Evolutionary conservation across 2,329 filamentous ascomycete species (phyloP), one percentile per base, ranked within the genome.

Genomic region (Pseudogymnoascus sp.): DNA sequence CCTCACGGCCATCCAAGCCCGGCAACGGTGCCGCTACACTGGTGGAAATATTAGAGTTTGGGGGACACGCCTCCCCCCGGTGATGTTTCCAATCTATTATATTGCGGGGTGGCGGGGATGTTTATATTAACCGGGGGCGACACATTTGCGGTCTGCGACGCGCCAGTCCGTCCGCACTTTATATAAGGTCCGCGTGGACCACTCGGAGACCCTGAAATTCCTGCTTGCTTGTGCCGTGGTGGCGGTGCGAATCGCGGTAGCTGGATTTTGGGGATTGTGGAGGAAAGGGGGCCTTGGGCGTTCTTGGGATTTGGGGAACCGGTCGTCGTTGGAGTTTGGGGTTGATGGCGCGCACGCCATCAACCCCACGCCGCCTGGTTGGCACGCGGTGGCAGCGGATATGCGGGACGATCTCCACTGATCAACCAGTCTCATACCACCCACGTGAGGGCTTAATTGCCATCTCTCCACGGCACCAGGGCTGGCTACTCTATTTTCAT

Each of bases 81-180:
- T 13, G 47, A 19, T 53, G 47, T 53, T 53, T 53, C 47, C 47
- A 53, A 53, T 53, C 47, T 53, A 53, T 53, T 53, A 53, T 53
- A 53, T 53, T 53, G 47, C 47, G 47, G 47, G 47, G 47, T 31
- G 47, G 47, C 47, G n/a, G 14, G 47, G 47, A 33, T 53, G 26
- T 6, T 6, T 7, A 13, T 1, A 53, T 53, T 53, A 53, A 53
- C 47, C 47, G 47, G 47, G n/a, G 1, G 47, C 47, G 26, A 53
- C 47, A 53, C 14, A 53, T 31, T 53, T 53, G 47, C 24, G 24
- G 24, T 8, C 26, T 53, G 26, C n/a, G 26, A 53, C 47, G 1
- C 24, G 47, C 47, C 47, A 53, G 47, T 33, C 47, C 47, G 47
- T 53, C 47, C 47, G 47, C 47, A 53, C 47, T 53, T 31, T 53